These are phyloP conservation scores for Vachellia pachyceras DNA, from an alignment of 306 rosid genomes.

Conservation along the genomic window DNA sequence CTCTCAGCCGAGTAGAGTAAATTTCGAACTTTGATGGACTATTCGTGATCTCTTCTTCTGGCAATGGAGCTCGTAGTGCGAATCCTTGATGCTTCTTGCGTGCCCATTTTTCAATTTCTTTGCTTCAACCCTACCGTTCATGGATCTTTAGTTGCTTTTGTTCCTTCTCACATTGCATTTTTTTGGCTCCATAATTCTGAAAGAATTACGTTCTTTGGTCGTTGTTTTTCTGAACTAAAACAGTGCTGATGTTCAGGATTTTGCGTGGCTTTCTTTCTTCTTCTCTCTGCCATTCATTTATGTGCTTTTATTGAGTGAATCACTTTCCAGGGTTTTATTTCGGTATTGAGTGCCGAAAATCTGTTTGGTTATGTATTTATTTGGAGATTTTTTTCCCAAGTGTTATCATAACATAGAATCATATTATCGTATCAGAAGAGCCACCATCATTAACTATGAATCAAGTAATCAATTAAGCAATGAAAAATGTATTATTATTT, in stretches of 20 bases:
- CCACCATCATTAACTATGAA: too few species aligned
- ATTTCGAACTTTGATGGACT: conserved; percentile 41
- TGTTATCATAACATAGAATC: too few species aligned
- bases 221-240: neutral
- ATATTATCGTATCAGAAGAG: too few species aligned
- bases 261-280: neutral
- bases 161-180: conserved; percentile 13
- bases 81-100: conserved; percentile 6
- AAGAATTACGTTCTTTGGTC: neutral
- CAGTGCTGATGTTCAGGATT: conserved; percentile 30
- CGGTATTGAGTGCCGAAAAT: too few species aligned
- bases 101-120: too few species aligned
- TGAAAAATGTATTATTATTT: too few species aligned
- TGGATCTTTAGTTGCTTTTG: conserved; percentile 32
- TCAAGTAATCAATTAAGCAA: too few species aligned
- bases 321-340: conserved; percentile 3
- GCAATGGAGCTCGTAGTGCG: conserved; percentile 1
- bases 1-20: conserved; percentile 29
- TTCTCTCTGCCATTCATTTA: neutral
- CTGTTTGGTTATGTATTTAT: neutral
- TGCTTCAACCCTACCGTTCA: too few species aligned
- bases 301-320: neutral
- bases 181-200: conserved; percentile 3
- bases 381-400: neutral
- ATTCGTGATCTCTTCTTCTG: conserved; percentile 30